Percentiles rank a stretch among this genome's conserved stretches.
phyloP scores from a whole-genome alignment of 2,329 filamentous ascomycete species.

The Aureobasidium sp. region DNA sequence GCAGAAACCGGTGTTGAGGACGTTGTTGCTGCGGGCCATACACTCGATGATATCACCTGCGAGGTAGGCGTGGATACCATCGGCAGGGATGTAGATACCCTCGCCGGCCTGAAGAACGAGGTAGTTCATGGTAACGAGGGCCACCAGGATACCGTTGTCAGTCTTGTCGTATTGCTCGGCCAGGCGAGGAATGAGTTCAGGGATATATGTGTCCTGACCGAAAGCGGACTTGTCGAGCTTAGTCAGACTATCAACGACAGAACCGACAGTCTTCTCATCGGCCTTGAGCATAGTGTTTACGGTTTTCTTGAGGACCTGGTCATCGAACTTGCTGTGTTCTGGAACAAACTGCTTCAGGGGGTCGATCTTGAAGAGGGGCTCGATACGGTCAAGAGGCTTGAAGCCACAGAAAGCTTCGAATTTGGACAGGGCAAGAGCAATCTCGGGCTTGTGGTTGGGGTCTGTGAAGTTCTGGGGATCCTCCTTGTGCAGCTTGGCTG shows the following conservation, averaged over 20 bases:
- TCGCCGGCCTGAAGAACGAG: slow-evolving; percentile 57
- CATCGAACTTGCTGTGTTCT: slow-evolving; percentile 40
- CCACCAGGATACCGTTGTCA: slow-evolving; percentile 62
- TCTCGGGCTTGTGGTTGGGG: slow-evolving; percentile 72
- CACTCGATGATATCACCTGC: slow-evolving; percentile 69
- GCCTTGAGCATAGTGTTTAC: slow-evolving; percentile 48
- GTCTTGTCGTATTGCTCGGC: slow-evolving; percentile 53
- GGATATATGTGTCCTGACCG: slow-evolving; percentile 49
- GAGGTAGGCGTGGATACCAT: slow-evolving; percentile 67
- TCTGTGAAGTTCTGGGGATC: slow-evolving; percentile 62
- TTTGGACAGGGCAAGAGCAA: slow-evolving; percentile 60
- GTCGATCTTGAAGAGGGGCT: slow-evolving; percentile 48
- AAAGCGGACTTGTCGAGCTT: slow-evolving; percentile 42
- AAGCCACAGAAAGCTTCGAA: slow-evolving; percentile 73
- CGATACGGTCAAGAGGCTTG: slow-evolving; percentile 56
- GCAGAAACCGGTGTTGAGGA: slow-evolving; percentile 68
- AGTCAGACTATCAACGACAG: slow-evolving; percentile 45
- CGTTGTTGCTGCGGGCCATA: slow-evolving; percentile 69
- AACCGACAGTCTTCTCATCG: slow-evolving; percentile 43
- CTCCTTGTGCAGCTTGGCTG: slow-evolving; percentile 53
- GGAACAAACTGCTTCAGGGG: slow-evolving; percentile 48
- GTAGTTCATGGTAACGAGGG: slow-evolving; percentile 67
- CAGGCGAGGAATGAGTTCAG: slow-evolving; percentile 55
- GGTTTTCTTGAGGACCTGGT: slow-evolving; percentile 49
- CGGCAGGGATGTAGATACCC: slow-evolving; percentile 61